Base-by-base conservation (phyloP, 352 stramenopile species). In the Phytopythium kandeliae region DNA sequence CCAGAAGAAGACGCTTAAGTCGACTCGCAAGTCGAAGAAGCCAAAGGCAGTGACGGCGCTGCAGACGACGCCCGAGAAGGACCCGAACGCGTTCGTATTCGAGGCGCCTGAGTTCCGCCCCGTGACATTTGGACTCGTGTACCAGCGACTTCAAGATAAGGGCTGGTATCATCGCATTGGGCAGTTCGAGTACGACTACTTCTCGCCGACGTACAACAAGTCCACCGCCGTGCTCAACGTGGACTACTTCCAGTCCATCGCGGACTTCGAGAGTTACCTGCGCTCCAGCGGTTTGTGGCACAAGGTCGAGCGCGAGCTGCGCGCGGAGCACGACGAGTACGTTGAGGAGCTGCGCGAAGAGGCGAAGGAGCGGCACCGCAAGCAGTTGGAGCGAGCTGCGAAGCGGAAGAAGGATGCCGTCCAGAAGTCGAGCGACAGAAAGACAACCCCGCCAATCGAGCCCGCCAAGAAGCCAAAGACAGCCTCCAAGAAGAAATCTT, bases 151-250 rank as follows among this genome's bases (percentile, higher is more conserved):
- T 22, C 67, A 91, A 56, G 54, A 73, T 6, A 57, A 70, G 10
- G 80, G 80, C 17, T 91, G 77, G 77, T 57, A 75, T 48, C 68
- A 88, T 61, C 69, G 58, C 11, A 62, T 50, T 7, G 80, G 80
- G 11, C 51, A 56, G 33, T 91, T 91, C 26, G 80, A 85, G 64
- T 91, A 91, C 60, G 80, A 91, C 54, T 91, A 91, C 69, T 91
- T 91, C 36, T 76, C 77, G 25, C 80, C 80, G 2, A 68, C 67
- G 9, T 88, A 81, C 65, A 81, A 67, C 13, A 61, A 75, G 12
- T 63, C 69, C 9, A 87, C 51, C 4, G 73, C 80, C 19, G 63
- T 77, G 34, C 19, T 76, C 10, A 73, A 74, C 50, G 57, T 67
- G 38, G 87, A 88, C 58, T 89, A 75, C 42, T 91, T 89, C 59